Base-by-base conservation (phyloP, 1,284 basidiomycete species). In the Irpex sp. region DNA sequence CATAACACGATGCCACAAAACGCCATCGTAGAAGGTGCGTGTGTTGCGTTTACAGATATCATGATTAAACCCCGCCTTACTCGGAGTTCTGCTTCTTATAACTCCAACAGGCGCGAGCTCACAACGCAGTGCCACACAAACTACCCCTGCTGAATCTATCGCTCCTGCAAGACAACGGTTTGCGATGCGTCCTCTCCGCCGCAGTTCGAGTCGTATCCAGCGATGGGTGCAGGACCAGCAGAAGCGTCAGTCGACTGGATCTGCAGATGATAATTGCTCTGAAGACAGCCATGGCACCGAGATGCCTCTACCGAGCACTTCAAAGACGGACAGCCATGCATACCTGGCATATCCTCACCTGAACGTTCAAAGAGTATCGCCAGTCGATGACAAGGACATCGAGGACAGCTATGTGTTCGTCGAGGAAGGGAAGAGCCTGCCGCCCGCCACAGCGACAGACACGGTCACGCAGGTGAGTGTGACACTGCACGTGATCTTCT, bases 141-240 rank as follows among this genome's bases (percentile, higher is more conserved):
- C 59, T 67, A 70, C 33, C 37, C 36, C n/a, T 8, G 15, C 57
- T 56, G 43, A 46, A 51, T 50, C 56, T 65, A 17, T 63, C 61
- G 43, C 53, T 3, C 19, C 55, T 17, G 51, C 66, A 19, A 70
- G 68, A 67, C 65, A 62, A 54, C 64, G 61, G 57, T 60, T 67
- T 15, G 37, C 63, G 21, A 66, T 65, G 9, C 61, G 46, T 26
- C 72, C 71, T 15, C 68, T 77, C 61, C 72, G 72, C 13, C 77
- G 77, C 60, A 83, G 83, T 56, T 83, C 86, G 9, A 88, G 85
- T 71, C 81, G 84, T 71, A 78, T 90, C 61, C 81, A 87, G 67
- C 84, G 81, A 63, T 91, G 89, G 89, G 83, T 91, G 57, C 76
- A 80, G 51, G 87, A 90, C 55, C 85, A 89, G 70, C 84, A 84